These are phyloP conservation scores for Corynascus novoguineensis DNA, from an alignment of 495 filamentous ascomycete genomes.

Conservation along the genomic window DNA sequence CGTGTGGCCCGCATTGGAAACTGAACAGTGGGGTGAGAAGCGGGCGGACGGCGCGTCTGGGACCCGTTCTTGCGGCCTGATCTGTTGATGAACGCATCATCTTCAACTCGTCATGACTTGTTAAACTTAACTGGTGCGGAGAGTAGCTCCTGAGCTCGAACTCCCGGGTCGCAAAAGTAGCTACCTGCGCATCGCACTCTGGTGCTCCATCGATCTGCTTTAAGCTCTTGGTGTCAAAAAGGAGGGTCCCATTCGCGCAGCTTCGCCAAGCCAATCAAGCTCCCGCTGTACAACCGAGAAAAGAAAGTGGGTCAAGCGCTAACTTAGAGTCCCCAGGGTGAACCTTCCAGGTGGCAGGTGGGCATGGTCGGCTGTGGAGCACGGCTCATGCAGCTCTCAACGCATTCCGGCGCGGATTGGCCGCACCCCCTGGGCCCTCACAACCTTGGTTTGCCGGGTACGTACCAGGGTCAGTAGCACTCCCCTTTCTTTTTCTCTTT, in stretches of 20 bases:
- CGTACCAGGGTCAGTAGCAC: conserved; percentile 5
- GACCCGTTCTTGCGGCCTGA: background rate
- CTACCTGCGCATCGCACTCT: background rate
- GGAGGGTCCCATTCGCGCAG: conserved; percentile 1
- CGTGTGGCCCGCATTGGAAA: conserved; percentile 1
- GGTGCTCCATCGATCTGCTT: background rate
- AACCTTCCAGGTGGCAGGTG: conserved; percentile 5
- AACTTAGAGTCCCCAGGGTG: conserved; percentile 1
- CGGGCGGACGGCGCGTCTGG: background rate
- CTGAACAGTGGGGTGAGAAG: conserved; percentile 1
- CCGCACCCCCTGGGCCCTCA: background rate
- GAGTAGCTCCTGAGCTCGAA: background rate
- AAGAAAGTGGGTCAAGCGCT: conserved; percentile 9
- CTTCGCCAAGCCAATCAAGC: conserved; percentile 13
- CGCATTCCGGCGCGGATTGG: conserved; percentile 7
- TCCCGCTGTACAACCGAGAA: conserved; percentile 9
- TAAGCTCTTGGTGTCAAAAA: background rate
- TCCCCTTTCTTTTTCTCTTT: conserved; percentile 9
- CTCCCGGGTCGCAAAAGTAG: background rate
- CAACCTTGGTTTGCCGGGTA: conserved; percentile 10
- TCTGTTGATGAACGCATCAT: background rate
- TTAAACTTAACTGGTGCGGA: background rate
- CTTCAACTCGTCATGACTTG: background rate
- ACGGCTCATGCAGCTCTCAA: conserved; percentile 8
- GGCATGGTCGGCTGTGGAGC: background rate